These are phyloP conservation scores for Candida sanyaensis DNA, from an alignment of 1,139 yeast genomes.

Conservation along the genomic window DNA sequence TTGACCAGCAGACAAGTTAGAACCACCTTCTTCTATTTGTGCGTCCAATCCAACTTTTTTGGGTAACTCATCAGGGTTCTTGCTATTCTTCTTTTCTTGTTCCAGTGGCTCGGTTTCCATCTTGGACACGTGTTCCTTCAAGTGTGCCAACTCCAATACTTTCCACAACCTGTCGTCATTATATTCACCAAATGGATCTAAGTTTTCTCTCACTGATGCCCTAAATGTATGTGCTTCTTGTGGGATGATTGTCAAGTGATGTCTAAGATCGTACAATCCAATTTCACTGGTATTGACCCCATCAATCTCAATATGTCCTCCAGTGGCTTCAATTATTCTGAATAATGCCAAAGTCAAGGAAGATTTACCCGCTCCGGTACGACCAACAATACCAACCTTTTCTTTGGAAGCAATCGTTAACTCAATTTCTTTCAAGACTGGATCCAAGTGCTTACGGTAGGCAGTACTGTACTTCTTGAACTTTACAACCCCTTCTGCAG, in stretches of 20 bases:
- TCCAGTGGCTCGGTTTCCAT: constrained; percentile 26
- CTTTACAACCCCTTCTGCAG: constrained; percentile 26
- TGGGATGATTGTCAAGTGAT: constrained; percentile 63
- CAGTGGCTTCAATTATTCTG: constrained; percentile 32
- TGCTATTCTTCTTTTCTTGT: constrained; percentile 18
- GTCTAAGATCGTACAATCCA: constrained; percentile 54
- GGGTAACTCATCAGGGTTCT: constrained; percentile 28
- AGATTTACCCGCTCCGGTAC: constrained; percentile 42
- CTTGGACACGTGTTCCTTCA: constrained; percentile 46
- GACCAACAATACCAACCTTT: constrained; percentile 38
- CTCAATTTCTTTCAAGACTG: constrained; percentile 27
- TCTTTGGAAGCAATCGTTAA: constrained; percentile 29
- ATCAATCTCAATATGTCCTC: constrained; percentile 44
- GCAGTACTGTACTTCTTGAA: constrained; percentile 32
- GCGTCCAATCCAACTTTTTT: constrained; percentile 37
- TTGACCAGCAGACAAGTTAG: constrained; percentile 77
- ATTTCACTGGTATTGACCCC: constrained; percentile 47
- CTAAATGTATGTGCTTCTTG: constrained; percentile 73
- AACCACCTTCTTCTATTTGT: constrained; percentile 65
- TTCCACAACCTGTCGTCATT: constrained; percentile 57
- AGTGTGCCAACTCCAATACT: constrained; percentile 53
- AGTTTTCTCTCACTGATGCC: constrained; percentile 59
- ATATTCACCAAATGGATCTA: constrained; percentile 58
- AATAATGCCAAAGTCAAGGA: constrained; percentile 35
- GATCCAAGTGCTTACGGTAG: constrained; percentile 35